These are phyloP conservation scores for Vicia villosa DNA, from an alignment of 306 rosid genomes.

Conservation along the genomic window DNA sequence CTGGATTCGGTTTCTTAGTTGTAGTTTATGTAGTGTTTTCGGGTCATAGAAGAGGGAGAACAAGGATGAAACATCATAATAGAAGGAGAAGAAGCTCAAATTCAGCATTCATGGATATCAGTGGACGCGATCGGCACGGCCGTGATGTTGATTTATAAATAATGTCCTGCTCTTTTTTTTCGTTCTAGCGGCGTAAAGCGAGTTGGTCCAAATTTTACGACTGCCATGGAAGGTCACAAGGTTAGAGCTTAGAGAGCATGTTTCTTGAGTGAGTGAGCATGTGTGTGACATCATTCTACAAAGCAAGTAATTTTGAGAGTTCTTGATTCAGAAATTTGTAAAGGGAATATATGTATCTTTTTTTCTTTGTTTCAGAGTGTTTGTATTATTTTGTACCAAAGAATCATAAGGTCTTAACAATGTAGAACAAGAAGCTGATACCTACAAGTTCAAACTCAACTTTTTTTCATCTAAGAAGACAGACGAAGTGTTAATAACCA, in stretches of 20 bases:
- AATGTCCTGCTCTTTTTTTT: slow-evolving; percentile 22
- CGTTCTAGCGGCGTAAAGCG: slow-evolving; percentile 27
- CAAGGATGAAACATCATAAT: slow-evolving; percentile 59
- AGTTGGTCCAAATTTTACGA: slow-evolving; percentile 19
- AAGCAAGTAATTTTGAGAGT: slow-evolving; percentile 17
- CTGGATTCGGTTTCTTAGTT: slow-evolving; percentile 74
- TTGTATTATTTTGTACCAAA: slow-evolving; percentile 38
- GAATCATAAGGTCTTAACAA: slow-evolving; percentile 20
- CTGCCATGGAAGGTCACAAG: slow-evolving; percentile 19
- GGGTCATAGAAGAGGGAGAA: slow-evolving; percentile 60
- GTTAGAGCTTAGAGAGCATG: slow-evolving; percentile 24
- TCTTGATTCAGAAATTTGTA: slow-evolving; percentile 35
- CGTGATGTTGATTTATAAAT: slow-evolving; percentile 48
- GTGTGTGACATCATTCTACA: slow-evolving; percentile 23
- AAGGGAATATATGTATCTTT: slow-evolving; percentile 26
- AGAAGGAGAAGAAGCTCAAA: slow-evolving; percentile 67
- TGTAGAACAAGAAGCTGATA: slow-evolving; percentile 34
- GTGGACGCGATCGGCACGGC: slow-evolving; percentile 62
- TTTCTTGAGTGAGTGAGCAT: slow-evolving; percentile 7
- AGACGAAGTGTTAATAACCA: too few relatives aligned
- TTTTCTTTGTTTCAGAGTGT: slow-evolving; percentile 32
- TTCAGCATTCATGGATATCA: slow-evolving; percentile 57
- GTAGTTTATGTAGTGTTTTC: slow-evolving; percentile 52
- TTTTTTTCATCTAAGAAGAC: too few relatives aligned
- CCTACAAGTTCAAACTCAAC: slow-evolving; percentile 14